Conservation (phyloP, 2,329 filamentous ascomycete species). For the Pyrenophora graminea region DNA sequence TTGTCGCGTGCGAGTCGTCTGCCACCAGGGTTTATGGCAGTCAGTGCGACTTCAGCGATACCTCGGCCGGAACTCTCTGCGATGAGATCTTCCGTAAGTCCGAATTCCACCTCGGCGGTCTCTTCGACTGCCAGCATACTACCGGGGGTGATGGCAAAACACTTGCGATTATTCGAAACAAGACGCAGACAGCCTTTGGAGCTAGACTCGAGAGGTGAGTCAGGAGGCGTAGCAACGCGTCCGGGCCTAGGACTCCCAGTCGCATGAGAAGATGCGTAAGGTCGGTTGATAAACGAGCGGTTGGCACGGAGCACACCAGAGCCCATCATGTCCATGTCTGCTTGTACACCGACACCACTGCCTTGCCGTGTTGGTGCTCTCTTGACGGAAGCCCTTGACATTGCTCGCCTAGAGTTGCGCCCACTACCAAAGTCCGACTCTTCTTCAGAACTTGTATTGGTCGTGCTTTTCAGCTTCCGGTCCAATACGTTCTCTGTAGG, state of each 20-base stretch:
- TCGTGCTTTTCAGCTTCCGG: constrained; percentile 45
- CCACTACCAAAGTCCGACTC: constrained; percentile 47
- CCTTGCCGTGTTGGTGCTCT: constrained; percentile 45
- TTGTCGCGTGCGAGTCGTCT: constrained; percentile 57
- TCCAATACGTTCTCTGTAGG: constrained; percentile 91
- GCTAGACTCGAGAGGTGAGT: constrained; percentile 42
- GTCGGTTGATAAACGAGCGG: constrained; percentile 38
- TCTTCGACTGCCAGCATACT: constrained; percentile 94
- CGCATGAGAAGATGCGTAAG: constrained; percentile 46
- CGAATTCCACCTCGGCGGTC: constrained; percentile 83
- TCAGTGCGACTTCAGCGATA: constrained; percentile 81
- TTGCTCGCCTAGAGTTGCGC: constrained; percentile 45
- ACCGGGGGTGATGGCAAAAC: constrained; percentile 66
- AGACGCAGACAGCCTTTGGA: constrained; percentile 52
- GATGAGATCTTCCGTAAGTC: constrained; percentile 86
- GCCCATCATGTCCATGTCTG: constrained; percentile 41
- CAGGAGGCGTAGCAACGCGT: constrained; percentile 42
- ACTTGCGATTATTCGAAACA: constrained; percentile 58
- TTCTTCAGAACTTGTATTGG: constrained; percentile 41
- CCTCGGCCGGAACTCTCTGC: constrained; percentile 88
- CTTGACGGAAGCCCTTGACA: constrained; percentile 48
- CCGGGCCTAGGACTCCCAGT: constrained; percentile 42
- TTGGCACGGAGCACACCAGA: constrained; percentile 38
- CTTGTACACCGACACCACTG: constrained; percentile 48
- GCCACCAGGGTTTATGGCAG: constrained; percentile 64